Evolutionary conservation across 306 rosid genomes (phyloP).

Genomic region (Delonix regia): DNA sequence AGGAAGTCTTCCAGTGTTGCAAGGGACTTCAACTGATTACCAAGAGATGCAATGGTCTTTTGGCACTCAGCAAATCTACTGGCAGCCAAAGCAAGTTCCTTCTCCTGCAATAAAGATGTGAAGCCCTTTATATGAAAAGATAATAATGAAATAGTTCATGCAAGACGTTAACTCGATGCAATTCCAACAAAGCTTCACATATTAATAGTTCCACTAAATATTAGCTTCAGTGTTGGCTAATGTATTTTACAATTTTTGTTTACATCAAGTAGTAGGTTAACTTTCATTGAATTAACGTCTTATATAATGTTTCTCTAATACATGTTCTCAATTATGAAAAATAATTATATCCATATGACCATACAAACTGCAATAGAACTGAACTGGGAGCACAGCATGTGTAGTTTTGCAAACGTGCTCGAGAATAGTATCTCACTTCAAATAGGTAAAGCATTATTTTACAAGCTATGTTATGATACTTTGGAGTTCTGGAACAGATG

Average conservation of each 20-base stretch:
- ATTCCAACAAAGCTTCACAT: slow-evolving; percentile 4
- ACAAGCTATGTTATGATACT: background rate
- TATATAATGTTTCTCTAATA: background rate
- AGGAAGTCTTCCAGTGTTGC: slow-evolving; percentile 68
- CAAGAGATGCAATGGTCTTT: slow-evolving; percentile 79
- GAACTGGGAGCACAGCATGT: background rate
- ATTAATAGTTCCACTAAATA: background rate
- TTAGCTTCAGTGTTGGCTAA: background rate
- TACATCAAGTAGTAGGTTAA: background rate
- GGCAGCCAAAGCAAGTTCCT: slow-evolving; percentile 74
- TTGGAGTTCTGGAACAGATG: background rate
- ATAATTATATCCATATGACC: background rate
- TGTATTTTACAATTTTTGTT: background rate
- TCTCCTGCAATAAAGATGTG: slow-evolving; percentile 54
- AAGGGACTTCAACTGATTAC: slow-evolving; percentile 68
- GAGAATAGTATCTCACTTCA: background rate
- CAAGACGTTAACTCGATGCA: background rate
- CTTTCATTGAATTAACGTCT: background rate
- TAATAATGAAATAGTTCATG: background rate
- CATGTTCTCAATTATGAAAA: background rate
- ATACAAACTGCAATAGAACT: background rate
- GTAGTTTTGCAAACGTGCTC: slow-evolving; percentile 2
- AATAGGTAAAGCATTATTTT: background rate
- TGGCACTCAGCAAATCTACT: slow-evolving; percentile 73
- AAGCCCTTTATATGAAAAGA: slow-evolving; percentile 16